Evolutionary conservation across 2,329 filamentous ascomycete species (phyloP).

Genomic region (Aphanocladium album): DNA sequence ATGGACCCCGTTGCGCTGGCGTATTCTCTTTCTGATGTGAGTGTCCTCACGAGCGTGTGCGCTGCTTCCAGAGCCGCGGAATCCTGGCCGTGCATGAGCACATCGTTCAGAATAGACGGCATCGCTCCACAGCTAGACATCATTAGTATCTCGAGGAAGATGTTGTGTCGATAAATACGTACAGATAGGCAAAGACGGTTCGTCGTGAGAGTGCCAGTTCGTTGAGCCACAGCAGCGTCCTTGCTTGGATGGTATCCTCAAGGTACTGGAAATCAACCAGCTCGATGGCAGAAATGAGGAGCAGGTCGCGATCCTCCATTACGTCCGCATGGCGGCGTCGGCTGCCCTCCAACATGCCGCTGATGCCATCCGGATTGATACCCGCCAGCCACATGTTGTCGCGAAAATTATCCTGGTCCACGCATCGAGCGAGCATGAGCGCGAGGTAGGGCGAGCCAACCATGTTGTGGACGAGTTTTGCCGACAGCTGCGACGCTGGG

Average conservation of each 20-base stretch:
- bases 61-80: slow-evolving; percentile 54
- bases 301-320: slow-evolving; percentile 56
- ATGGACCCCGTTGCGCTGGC: slow-evolving; percentile 42
- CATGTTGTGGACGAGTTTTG: slow-evolving; percentile 20
- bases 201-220: slow-evolving; percentile 51
- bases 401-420: slow-evolving; percentile 54
- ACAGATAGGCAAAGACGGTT: slow-evolving; percentile 54
- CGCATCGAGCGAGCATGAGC: slow-evolving; percentile 53
- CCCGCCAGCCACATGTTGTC: slow-evolving; percentile 59
- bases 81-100: slow-evolving; percentile 60
- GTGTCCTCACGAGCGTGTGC: slow-evolving; percentile 53
- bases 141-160: slow-evolving; percentile 12
- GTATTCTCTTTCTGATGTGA: slow-evolving; percentile 52
- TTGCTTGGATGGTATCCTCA: slow-evolving; percentile 57
- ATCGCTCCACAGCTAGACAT: slow-evolving; percentile 46
- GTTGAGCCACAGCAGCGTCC: slow-evolving; percentile 55
- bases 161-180: slow-evolving; percentile 4
- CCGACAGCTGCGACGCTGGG: slow-evolving; percentile 11
- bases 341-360: slow-evolving; percentile 20
- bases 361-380: slow-evolving; percentile 38
- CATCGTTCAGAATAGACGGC: slow-evolving; percentile 53
- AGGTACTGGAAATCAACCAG: slow-evolving; percentile 62
- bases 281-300: slow-evolving; percentile 59
- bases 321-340: slow-evolving; percentile 31
- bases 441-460: slow-evolving; percentile 53